Base-by-base conservation (phyloP, 345 rosid genomes). In the Luvunga scandens region DNA sequence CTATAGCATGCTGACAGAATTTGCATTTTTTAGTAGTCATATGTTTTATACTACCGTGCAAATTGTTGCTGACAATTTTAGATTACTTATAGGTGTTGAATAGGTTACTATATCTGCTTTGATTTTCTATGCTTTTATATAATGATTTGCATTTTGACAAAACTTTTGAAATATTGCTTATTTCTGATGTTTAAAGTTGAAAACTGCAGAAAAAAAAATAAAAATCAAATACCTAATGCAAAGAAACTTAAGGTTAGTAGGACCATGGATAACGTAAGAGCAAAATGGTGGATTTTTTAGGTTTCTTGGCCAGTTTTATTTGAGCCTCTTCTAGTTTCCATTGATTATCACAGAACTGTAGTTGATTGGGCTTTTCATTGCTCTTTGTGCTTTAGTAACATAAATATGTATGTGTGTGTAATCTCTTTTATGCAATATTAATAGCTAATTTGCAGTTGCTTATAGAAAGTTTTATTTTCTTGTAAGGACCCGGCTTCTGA, bases 401-500 rank as follows among this genome's bases (percentile, higher is more conserved):
- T 25, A 38, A 50, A 34, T 33, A 21, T 1, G 34, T 55, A 16
- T 56, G 22, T 9, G 14, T 19, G 60, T 8, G 7, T 65, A 53
- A 18, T 53, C n/a, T 34, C 57, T 67, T 48, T 9, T 75, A 7
- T 60, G 22, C 53, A 73, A n/a, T 57, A 65, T 13, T 59, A 42
- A 79, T 55, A n/a, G 39, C 57, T 30, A 22, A 57, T 63, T 75
- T 56, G 42, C n/a, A 21, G 24, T 45, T 72, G 60, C 61, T 81
- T 12, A 71, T 30, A 25, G 16, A 69, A 80, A 57, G 71, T 31
- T 34, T 73, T 45, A 59, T 57, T 56, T 80, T 38, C 19, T 63
- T 66, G 72, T 75, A 80, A 97, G 99, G 99, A 94, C 76, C 72
- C 84, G 63, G 84, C 83, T 36, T 69, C 93, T 78, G 99, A 92